phyloP scores from a whole-genome alignment of 495 filamentous ascomycete species.

The Aspergillus sparsus region DNA sequence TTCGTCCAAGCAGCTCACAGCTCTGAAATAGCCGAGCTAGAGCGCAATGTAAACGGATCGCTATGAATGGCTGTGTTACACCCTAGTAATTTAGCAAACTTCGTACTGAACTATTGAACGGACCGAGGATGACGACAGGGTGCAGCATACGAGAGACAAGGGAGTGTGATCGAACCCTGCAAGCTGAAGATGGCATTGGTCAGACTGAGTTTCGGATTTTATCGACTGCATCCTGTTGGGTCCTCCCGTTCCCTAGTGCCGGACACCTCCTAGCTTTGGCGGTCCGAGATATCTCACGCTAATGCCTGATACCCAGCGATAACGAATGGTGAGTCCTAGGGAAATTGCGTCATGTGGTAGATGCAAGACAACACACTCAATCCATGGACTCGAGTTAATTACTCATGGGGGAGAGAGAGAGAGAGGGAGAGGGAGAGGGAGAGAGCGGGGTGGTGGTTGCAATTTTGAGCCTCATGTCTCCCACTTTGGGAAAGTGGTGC shows the following conservation, averaged over 20 bases:
- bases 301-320: background rate
- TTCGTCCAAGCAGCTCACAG: too few species aligned
- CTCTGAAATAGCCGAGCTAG: too few species aligned
- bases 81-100: background rate
- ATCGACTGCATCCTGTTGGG: slow-evolving; percentile 12
- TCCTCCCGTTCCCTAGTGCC: slow-evolving; percentile 17
- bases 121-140: slow-evolving; percentile 13
- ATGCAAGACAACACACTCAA: slow-evolving; percentile 10
- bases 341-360: slow-evolving; percentile 12
- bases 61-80: background rate
- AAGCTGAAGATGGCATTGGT: background rate
- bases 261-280: slow-evolving; percentile 8
- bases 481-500: slow-evolving; percentile 6
- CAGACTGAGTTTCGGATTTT: slow-evolving; percentile 5
- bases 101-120: background rate
- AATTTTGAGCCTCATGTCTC: slow-evolving; percentile 16
- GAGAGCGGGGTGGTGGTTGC: slow-evolving; percentile 14
- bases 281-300: slow-evolving; percentile 13
- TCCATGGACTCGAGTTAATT: slow-evolving; percentile 7
- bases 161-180: slow-evolving; percentile 1
- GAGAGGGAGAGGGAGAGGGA: too few species aligned
- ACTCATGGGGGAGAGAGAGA: background rate
- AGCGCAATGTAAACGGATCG: too few species aligned
- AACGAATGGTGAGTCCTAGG: background rate
- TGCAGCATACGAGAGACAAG: slow-evolving; percentile 6